Percentiles rank a stretch among this genome's conserved stretches.
These are phyloP conservation scores for Euclidium syriacum DNA, from an alignment of 345 rosid species.

Conservation along the genomic window DNA sequence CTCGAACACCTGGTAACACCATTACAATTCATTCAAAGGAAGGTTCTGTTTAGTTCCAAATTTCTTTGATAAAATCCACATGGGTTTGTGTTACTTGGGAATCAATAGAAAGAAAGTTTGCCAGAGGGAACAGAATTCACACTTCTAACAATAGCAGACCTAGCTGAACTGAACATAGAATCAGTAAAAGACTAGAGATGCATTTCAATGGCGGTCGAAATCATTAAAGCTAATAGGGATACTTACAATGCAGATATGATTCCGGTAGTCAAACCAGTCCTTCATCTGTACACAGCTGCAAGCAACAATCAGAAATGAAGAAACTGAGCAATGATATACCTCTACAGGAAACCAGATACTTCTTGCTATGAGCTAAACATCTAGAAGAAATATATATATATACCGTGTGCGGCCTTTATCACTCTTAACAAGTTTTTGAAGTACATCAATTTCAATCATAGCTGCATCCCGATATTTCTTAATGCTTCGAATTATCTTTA, in stretches of 20 bases:
- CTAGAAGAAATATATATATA: not conserved
- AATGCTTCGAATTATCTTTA: constrained; percentile 60
- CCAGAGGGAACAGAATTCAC: not conserved
- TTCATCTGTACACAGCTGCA: constrained; percentile 73
- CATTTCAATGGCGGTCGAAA: not conserved
- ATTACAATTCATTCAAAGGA: constrained; percentile 60
- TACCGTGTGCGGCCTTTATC: constrained; percentile 57
- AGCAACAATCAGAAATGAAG: constrained; percentile 14
- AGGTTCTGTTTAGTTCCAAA: constrained; percentile 48
- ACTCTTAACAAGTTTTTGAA: constrained; percentile 49
- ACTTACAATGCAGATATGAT: constrained; percentile 78
- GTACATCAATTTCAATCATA: constrained; percentile 69
- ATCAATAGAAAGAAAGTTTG: not conserved
- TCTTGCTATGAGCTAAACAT: constrained; percentile 21
- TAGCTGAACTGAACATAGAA: not conserved
- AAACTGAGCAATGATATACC: not conserved
- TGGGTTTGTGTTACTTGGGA: not conserved
- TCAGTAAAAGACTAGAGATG: not conserved
- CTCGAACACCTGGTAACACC: constrained; percentile 91
- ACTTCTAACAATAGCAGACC: constrained; percentile 1
- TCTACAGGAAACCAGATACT: not conserved
- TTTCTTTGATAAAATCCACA: constrained; percentile 31
- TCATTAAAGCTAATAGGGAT: constrained; percentile 11
- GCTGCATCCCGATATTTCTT: constrained; percentile 69
- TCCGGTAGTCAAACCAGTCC: constrained; percentile 71